Evolutionary conservation across 352 stramenopile species (phyloP), one percentile per base, ranked within the genome.

Genomic region (Phytophthora lateralis): DNA sequence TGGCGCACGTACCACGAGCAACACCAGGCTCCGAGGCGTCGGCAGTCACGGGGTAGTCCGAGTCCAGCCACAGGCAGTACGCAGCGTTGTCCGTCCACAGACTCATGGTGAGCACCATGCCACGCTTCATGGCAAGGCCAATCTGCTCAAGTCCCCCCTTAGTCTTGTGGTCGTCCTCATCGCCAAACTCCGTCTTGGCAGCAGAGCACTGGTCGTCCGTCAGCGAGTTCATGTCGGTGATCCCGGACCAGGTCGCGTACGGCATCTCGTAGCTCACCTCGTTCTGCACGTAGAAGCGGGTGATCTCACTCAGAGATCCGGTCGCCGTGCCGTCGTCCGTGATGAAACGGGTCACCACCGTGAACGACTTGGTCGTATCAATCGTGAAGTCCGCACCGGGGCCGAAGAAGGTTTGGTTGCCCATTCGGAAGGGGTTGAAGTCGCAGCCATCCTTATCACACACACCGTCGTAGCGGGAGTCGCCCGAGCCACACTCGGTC

Each of bases 71-170:
- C 43, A 87, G 54, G 29, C 68, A 82, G 10, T 90, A 39, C 9
- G 74, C 76, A 3, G 58, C 73, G 54, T 79, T 52, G 61, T 91
- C 82, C 0, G 72, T 73, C 82, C 82, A 91, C 26, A 89, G 54
- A 51, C 80, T 90, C 60, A 91, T 86, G 10, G 78, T 75, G 34
- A 90, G 60, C 30, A 89, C 78, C 59, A 91, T 68, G 18, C 80
- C 82, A 17, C 66, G 65, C 39, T 71, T 60, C 49, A 91, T 71
- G 12, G 75, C 67, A 1, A 73, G 52, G 3, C 80, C 76, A 43
- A 90, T 71, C 20, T 75, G 53, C 29, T 43, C 56, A 5, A 91
- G 55, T 18, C 62, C 55, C 0, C 61, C 61, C 52, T 63, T 75
- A 0, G 26, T 14, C 17, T 64, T 64, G 69, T 81, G 86, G 10